These are phyloP conservation scores for Didymella arachidicola DNA, from an alignment of 2,329 filamentous ascomycete species.

Conservation along the genomic window DNA sequence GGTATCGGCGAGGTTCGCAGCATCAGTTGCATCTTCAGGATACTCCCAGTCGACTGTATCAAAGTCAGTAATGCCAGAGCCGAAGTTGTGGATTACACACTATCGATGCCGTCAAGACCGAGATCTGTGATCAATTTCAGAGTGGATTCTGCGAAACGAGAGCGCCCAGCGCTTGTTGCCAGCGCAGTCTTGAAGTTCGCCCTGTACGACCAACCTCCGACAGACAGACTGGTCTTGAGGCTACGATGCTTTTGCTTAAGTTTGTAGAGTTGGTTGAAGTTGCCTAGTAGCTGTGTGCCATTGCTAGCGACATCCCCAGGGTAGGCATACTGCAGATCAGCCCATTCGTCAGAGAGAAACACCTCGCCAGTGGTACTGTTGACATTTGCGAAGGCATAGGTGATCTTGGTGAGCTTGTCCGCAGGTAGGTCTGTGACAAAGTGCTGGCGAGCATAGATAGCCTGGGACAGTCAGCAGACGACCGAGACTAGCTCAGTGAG, in stretches of 20 bases:
- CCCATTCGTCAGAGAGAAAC: constrained; percentile 33
- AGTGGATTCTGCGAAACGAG: constrained; percentile 71
- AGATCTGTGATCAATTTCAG: constrained; percentile 80
- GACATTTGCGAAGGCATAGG: constrained; percentile 91
- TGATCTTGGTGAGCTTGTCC: constrained; percentile 83
- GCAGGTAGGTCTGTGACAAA: constrained; percentile 81
- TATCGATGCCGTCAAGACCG: constrained; percentile 67
- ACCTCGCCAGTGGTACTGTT: constrained; percentile 78
- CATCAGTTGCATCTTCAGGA: constrained; percentile 49
- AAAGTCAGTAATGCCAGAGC: neutral
- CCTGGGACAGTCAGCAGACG: constrained; percentile 53
- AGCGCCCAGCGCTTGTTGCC: constrained; percentile 67
- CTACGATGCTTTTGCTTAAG: constrained; percentile 79
- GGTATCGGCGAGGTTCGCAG: constrained; percentile 48
- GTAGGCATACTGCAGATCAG: constrained; percentile 68
- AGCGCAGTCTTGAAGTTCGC: constrained; percentile 77
- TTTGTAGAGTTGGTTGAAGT: constrained; percentile 77
- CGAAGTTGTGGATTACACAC: neutral
- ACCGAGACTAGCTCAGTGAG: neutral
- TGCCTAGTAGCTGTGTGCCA: constrained; percentile 77
- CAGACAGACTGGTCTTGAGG: constrained; percentile 80
- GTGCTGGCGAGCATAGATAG: constrained; percentile 85
- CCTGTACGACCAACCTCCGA: constrained; percentile 81
- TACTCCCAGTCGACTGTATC: constrained; percentile 54
- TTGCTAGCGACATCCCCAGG: constrained; percentile 69